Base-by-base conservation (phyloP, 495 filamentous ascomycete species). In the Aspergillus panamensis region DNA sequence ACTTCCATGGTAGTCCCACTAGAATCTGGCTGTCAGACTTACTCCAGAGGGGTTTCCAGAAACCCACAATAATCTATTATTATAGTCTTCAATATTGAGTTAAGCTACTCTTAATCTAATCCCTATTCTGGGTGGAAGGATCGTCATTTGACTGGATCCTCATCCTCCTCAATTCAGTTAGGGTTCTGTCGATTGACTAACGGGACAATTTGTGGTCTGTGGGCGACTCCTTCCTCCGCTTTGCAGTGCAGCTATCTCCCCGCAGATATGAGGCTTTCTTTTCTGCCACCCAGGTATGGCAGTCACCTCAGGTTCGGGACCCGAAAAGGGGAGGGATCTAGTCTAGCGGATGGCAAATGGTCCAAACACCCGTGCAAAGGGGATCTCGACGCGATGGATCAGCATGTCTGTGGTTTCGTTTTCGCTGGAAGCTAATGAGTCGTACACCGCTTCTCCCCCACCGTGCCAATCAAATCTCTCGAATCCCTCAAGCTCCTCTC, bases 401-500 rank as follows among this genome's bases (percentile, higher is more conserved):
- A 49, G 44, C 44, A 31, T 44, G 53, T 32, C 53, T 56, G 51
- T 49, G 47, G 47, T 49, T 16, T 49, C 3, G 51, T 29, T 33
- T 53, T 53, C 51, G 33, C 51, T 42, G 37, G 37, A 32, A n/a
- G n/a, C 35, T 9, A 29, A 32, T n/a, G 35, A 19, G 39, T 43
- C 42, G 54, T 62, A 57, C 60, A 62, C 60, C 60, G 60, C 60
- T 61, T 57, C 59, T 62, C 60, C 44, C 29, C 29, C 32, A 20
- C 60, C 51, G 50, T 33, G 40, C 60, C 60, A 62, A 62, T 62
- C 54, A 62, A 50, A 50, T 33, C 13, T 12, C 20, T 20, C 8
- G 52, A 56, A 16, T 29, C 37, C 39, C 43, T 42, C 42, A 39
- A 58, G 19, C 48, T 53, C 43, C 29, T 47, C 44, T 44, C 31